phyloP scores from a whole-genome alignment of 169 alveolate genomes.

The Toxoplasma gondii region DNA sequence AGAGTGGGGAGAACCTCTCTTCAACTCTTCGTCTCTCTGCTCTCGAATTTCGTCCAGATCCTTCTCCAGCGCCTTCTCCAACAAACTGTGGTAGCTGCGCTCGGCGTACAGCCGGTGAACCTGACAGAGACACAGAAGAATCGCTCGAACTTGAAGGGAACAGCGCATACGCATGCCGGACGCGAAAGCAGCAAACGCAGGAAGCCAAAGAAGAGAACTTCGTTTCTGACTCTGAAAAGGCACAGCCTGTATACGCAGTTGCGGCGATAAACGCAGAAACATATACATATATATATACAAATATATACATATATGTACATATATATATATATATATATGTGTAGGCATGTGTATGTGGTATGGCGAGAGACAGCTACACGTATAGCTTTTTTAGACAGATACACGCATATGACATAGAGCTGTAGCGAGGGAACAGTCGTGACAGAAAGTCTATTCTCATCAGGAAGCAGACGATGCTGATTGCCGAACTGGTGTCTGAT shows the following conservation, averaged over 20 bases:
- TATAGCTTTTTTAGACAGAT: no score
- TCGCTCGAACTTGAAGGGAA: neutral
- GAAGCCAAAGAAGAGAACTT: neutral
- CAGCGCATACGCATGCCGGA: neutral
- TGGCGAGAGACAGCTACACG: neutral
- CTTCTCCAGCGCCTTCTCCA: conserved; percentile 57
- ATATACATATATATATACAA: no score
- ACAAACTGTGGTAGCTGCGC: conserved; percentile 43
- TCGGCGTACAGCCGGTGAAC: conserved; percentile 45
- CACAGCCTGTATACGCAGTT: no score
- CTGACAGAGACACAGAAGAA: neutral
- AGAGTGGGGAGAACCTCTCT: neutral
- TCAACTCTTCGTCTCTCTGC: neutral
- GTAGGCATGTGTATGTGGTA: neutral
- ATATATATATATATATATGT: no score
- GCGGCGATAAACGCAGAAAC: no score
- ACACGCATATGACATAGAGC: no score
- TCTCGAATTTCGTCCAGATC: conserved; percentile 29
- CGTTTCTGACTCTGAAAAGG: neutral
- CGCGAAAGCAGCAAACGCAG: neutral
- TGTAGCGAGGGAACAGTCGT: no score
- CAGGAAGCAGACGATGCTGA: no score
- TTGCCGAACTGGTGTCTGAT: no score
- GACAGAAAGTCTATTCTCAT: no score
- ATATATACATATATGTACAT: no score